A percentile compares a stretch with the other conserved stretches of the same genome.
Conservation (phyloP, 768 basidiomycete genomes). For the Pilatotrama ljubarskyi region DNA sequence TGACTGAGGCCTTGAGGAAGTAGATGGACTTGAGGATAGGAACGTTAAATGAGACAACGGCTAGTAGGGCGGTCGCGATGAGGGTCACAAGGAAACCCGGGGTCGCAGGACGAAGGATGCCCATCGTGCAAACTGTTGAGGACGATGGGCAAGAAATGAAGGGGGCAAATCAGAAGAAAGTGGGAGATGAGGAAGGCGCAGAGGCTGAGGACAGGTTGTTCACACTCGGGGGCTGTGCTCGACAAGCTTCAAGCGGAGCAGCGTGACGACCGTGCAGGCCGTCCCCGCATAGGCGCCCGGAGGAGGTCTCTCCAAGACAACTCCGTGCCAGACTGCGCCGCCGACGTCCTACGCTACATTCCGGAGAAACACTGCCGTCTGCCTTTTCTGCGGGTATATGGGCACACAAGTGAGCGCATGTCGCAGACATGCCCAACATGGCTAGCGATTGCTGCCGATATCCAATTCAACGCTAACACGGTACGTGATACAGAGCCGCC, state of each 20-base stretch:
- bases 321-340: background rate
- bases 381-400: too few species aligned
- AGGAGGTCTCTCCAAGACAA: too few species aligned
- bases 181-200: background rate
- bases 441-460: background rate
- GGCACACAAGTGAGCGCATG: too few species aligned
- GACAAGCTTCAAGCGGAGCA: background rate
- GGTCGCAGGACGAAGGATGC: constrained; percentile 77
- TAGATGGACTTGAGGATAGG: constrained; percentile 87
- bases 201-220: background rate
- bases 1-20: constrained; percentile 79
- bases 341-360: background rate
- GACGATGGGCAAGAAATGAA: constrained; percentile 7
- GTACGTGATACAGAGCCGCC: background rate
- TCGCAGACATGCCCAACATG: too few species aligned
- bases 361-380: background rate
- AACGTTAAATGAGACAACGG: constrained; percentile 86
- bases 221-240: constrained; percentile 2
- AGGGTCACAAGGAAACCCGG: constrained; percentile 87
- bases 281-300: background rate
- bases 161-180: background rate
- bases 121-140: constrained; percentile 41
- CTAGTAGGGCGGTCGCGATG: constrained; percentile 74
- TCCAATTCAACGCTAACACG: too few species aligned
- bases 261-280: constrained; percentile 4